Conservation (phyloP, 139 green algal genomes). For the Coccomyxa sp. region DNA sequence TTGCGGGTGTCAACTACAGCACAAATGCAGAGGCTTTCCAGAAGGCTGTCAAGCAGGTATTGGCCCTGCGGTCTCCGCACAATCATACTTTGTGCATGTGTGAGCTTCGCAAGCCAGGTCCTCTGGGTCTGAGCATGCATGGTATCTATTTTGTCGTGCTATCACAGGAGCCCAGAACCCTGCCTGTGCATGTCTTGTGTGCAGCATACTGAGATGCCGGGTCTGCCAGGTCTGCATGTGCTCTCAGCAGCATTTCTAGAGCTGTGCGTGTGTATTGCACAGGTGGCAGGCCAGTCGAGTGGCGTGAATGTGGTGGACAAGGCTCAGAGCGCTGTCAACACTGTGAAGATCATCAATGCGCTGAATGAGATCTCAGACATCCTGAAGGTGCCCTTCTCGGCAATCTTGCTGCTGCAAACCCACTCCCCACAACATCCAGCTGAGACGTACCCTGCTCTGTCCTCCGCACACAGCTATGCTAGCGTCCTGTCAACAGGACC, state of each 20-base stretch:
- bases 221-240: too few species aligned
- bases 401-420: background rate
- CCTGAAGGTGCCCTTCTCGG: slow-evolving; percentile 23
- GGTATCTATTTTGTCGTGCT: background rate
- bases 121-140: background rate
- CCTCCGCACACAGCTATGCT: background rate
- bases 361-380: slow-evolving; percentile 42
- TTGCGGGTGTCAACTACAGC: slow-evolving; percentile 35
- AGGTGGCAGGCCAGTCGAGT: slow-evolving; percentile 10
- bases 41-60: slow-evolving; percentile 31
- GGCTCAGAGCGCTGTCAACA: slow-evolving; percentile 32
- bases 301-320: slow-evolving; percentile 38
- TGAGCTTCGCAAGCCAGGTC: background rate
- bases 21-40: slow-evolving; percentile 45
- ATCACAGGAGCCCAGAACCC: background rate
- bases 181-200: background rate
- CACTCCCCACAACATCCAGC: too few species aligned
- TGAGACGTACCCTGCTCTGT: background rate
- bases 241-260: background rate
- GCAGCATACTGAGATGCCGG: background rate
- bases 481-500: too few species aligned
- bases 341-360: slow-evolving; percentile 32
- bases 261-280: background rate
- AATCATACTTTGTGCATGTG: background rate
- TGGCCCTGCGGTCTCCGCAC: background rate